Base-by-base conservation (phyloP, 2,329 filamentous ascomycete genomes). In the Scedosporium aurantiacum region DNA sequence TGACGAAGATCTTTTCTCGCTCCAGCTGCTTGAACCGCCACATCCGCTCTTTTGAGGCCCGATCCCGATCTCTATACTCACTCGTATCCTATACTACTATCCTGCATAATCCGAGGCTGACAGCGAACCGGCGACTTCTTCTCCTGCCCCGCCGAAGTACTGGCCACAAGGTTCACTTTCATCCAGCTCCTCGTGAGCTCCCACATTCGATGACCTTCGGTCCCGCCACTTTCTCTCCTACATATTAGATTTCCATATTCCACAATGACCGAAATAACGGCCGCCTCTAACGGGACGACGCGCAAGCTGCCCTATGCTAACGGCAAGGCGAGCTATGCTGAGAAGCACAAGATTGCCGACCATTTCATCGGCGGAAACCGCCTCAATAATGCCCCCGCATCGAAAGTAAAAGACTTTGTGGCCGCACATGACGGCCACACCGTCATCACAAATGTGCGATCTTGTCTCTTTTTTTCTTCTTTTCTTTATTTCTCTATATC, bases 361-460 rank as follows among this genome's bases (percentile, higher is more conserved):
- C 94, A 99, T 80, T 99, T 97, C 78, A 96, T 97, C 74, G 94
- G 94, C 70, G 93, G 94, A 66, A 97, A 96, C 79, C 84, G 86
- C 72, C 78, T 99, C 65, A 86, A 85, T 66, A 88, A 88, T 72
- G 94, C 94, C 58, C 78, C 89, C 54, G 83, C 91, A 43, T 88
- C 92, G 74, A 88, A 87, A 71, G 90, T 99, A 65, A 97, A 96
- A 82, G 93, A 99, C 76, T 99, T 97, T 78, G 93, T 99, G 57
- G 85, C 89, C 60, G 81, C 83, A 63, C 82, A 96, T 75, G 90
- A 92, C 71, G 94, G 94, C 64, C 94, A 99, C 82, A 97, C 94
- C 21, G 93, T 97, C 74, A 99, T 99, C 73, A 96, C 91, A 71
- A 97, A 92, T 74, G 94, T 97, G 76, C 81, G 91, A 75, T 40